These are phyloP conservation scores for Lepidium africanum DNA, from an alignment of 345 rosid species.

Conservation along the genomic window DNA sequence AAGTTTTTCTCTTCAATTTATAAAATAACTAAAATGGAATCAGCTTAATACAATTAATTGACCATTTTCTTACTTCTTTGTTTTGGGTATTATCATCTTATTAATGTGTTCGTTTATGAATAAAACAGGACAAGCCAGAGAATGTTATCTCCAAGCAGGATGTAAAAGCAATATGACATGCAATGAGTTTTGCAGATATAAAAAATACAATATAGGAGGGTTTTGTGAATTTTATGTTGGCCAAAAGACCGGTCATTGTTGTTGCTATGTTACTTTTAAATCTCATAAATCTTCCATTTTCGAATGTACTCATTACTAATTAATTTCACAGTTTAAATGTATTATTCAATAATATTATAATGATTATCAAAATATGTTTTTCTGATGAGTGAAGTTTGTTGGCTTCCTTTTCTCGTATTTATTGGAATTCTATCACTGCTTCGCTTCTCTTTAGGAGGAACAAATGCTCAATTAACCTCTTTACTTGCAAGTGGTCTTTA, in stretches of 20 bases:
- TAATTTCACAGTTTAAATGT: not conserved
- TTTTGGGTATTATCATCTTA: not conserved
- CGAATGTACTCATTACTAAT: not conserved
- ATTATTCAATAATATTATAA: not conserved
- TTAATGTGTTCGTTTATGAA: not conserved
- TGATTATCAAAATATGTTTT: too few species aligned
- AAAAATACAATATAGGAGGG: not conserved
- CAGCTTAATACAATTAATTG: not conserved
- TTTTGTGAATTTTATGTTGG: not conserved
- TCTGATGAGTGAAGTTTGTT: too few species aligned
- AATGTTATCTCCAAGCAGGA: not conserved
- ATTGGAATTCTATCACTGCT: too few species aligned
- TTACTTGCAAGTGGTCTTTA: too few species aligned
- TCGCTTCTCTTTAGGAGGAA: too few species aligned
- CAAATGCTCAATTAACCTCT: too few species aligned
- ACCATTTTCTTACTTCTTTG: not conserved
- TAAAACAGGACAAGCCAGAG: not conserved
- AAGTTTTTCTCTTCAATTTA: too few species aligned
- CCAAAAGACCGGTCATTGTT: not conserved
- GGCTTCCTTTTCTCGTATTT: too few species aligned
- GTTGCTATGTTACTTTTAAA: not conserved
- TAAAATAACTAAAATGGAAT: not conserved
- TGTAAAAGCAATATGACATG: not conserved
- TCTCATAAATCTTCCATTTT: not conserved
- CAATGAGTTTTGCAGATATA: not conserved